phyloP scores from a whole-genome alignment of 2,329 filamentous ascomycete genomes.

The Beauveria pseudobassiana region DNA sequence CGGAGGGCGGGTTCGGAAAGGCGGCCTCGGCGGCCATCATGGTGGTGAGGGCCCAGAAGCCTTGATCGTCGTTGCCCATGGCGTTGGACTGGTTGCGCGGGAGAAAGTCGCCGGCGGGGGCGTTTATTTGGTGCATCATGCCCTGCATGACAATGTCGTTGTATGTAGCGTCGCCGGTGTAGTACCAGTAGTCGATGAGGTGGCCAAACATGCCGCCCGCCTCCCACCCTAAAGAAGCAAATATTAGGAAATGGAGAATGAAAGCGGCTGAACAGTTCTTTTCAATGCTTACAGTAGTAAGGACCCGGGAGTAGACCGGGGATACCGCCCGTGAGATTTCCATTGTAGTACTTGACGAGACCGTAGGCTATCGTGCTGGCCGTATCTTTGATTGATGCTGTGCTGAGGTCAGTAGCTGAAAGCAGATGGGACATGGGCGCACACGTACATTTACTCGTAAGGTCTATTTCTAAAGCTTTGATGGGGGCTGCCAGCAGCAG shows the following conservation, averaged over 20 bases:
- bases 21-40: slow-evolving; percentile 65
- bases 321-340: slow-evolving; percentile 51
- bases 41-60: slow-evolving; percentile 68
- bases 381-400: slow-evolving; percentile 43
- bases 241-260: slow-evolving; percentile 16
- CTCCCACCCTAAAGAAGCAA: slow-evolving; percentile 44
- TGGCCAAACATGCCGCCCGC: slow-evolving; percentile 57
- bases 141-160: slow-evolving; percentile 48
- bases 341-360: slow-evolving; percentile 44
- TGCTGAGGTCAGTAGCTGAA: neutral
- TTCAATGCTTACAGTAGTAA: slow-evolving; percentile 51
- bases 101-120: slow-evolving; percentile 49
- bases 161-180: slow-evolving; percentile 54
- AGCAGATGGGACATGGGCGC: neutral
- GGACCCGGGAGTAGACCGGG: slow-evolving; percentile 51
- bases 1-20: slow-evolving; percentile 54
- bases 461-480: neutral
- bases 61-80: slow-evolving; percentile 59
- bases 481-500: neutral
- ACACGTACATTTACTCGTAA: neutral
- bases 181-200: slow-evolving; percentile 58
- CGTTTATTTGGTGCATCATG: slow-evolving; percentile 43
- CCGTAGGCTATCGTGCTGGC: slow-evolving; percentile 40
- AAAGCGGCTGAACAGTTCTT: slow-evolving; percentile 8
- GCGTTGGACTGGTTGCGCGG: slow-evolving; percentile 47